These are phyloP conservation scores for Mangifera indica DNA, from an alignment of 345 rosid genomes.

Conservation along the genomic window DNA sequence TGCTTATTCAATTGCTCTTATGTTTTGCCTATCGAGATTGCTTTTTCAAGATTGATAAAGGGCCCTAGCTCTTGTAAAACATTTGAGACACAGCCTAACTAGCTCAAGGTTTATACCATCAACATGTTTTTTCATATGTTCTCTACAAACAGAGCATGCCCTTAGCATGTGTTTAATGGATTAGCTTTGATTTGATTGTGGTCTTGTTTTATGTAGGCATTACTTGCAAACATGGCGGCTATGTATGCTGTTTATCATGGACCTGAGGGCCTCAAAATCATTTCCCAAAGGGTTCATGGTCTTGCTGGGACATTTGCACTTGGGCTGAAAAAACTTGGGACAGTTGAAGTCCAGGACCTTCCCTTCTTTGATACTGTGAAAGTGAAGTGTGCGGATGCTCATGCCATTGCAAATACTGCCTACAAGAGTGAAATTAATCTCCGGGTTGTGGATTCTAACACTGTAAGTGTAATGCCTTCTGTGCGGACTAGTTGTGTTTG, in stretches of 20 bases:
- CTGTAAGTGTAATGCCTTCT: constrained; percentile 51
- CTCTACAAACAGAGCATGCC: not conserved
- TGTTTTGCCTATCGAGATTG: constrained; percentile 3
- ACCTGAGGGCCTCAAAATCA: constrained; percentile 82
- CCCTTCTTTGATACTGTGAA: constrained; percentile 97
- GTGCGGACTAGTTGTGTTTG: not conserved
- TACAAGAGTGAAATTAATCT: constrained; percentile 68
- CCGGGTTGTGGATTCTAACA: constrained; percentile 74
- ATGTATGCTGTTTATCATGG: constrained; percentile 99
- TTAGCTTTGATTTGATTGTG: constrained; percentile 20
- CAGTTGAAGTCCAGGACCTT: constrained; percentile 73
- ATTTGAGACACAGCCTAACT: not conserved
- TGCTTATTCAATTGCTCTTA: constrained; percentile 9
- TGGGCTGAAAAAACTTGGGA: constrained; percentile 90
- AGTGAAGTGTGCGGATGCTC: constrained; percentile 76
- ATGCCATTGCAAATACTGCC: constrained; percentile 78
- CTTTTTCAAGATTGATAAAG: not conserved
- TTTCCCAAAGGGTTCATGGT: constrained; percentile 88
- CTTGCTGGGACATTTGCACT: constrained; percentile 83
- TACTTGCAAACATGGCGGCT: constrained; percentile 98
- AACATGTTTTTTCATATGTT: constrained; percentile 5
- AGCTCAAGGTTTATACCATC: not conserved
- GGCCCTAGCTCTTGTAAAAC: not conserved
- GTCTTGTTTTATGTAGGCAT: constrained; percentile 54
- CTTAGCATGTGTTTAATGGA: not conserved